phyloP scores from a whole-genome alignment of 1,284 basidiomycete genomes.

The Polyporus tsugae region DNA sequence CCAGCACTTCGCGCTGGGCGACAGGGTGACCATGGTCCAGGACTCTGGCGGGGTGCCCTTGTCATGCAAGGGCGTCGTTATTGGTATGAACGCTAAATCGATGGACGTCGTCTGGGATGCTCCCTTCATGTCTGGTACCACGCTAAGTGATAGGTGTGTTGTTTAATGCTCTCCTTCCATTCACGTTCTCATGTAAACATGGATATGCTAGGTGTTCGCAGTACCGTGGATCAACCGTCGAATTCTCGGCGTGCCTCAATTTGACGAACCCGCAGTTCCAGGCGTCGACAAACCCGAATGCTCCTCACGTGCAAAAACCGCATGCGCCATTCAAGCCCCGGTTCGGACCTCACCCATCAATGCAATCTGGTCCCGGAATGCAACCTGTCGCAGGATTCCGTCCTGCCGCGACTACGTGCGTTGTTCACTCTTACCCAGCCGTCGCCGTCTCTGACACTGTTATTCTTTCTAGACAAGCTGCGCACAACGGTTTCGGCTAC shows the following conservation, averaged over 20 bases:
- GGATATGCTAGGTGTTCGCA: constrained; percentile 74
- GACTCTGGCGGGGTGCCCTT: constrained; percentile 96
- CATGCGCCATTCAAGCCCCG: constrained; percentile 67
- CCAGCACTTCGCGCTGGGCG: constrained; percentile 92
- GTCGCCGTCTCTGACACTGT: constrained; percentile 17
- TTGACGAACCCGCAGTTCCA: constrained; percentile 84
- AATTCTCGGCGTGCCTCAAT: constrained; percentile 88
- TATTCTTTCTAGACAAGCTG: constrained; percentile 29
- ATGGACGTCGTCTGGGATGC: constrained; percentile 99
- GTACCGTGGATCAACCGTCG: constrained; percentile 88
- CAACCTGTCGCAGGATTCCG: constrained; percentile 67
- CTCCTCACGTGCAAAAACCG: constrained; percentile 51
- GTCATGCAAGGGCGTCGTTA: constrained; percentile 91
- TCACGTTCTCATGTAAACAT: constrained; percentile 3
- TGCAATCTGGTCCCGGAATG: constrained; percentile 62
- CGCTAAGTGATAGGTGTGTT: constrained; percentile 82
- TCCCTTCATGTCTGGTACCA: constrained; percentile 93
- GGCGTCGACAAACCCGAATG: constrained; percentile 69
- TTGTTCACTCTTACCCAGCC: constrained; percentile 17
- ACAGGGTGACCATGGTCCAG: constrained; percentile 95
- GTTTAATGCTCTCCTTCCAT: constrained; percentile 10
- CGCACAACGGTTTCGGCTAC: constrained; percentile 20
- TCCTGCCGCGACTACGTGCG: constrained; percentile 52
- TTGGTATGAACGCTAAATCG: constrained; percentile 86
- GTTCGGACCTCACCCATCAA: constrained; percentile 69